These are phyloP conservation scores for Aspergillus transmontanensis DNA, from an alignment of 2,329 filamentous ascomycete species.

Conservation along the genomic window DNA sequence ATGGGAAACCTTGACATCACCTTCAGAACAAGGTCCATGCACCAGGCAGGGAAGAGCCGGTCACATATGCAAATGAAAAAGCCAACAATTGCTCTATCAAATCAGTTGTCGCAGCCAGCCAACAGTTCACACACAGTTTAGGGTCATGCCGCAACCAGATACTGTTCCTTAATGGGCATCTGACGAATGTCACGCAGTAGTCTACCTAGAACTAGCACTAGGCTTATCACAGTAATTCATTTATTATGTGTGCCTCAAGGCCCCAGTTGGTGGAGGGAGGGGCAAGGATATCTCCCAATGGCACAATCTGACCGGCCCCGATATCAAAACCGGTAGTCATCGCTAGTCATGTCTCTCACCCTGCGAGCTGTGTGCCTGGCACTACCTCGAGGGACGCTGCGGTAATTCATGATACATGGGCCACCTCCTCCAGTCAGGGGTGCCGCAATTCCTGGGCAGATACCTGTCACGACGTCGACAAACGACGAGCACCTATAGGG, in stretches of 20 bases:
- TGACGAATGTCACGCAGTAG: slow-evolving; percentile 25
- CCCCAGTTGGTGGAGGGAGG: slow-evolving; percentile 5
- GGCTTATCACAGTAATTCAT: slow-evolving; percentile 8
- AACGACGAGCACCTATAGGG: slow-evolving; percentile 9
- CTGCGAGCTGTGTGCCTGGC: slow-evolving; percentile 12
- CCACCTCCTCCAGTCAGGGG: slow-evolving; percentile 21
- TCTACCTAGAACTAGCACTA: slow-evolving; percentile 13
- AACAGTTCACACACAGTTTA: slow-evolving; percentile 21
- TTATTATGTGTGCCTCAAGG: slow-evolving; percentile 18
- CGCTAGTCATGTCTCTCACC: slow-evolving; percentile 7
- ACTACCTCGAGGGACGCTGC: slow-evolving; percentile 7
- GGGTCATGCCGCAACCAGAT: slow-evolving; percentile 25
- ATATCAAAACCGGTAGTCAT: slow-evolving; percentile 15
- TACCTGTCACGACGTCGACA: slow-evolving; percentile 17
- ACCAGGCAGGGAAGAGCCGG: slow-evolving; percentile 12
- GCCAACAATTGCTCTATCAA: slow-evolving; percentile 24
- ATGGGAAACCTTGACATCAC: slow-evolving; percentile 28
- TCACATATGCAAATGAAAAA: slow-evolving; percentile 22
- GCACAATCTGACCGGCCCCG: slow-evolving; percentile 16
- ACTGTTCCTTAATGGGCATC: slow-evolving; percentile 20
- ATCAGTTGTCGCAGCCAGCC: slow-evolving; percentile 22
- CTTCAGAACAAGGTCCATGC: slow-evolving; percentile 20
- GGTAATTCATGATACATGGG: slow-evolving; percentile 16
- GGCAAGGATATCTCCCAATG: slow-evolving; percentile 9
- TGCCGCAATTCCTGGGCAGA: slow-evolving; percentile 19